phyloP scores from a whole-genome alignment of 352 stramenopile species.

The Globisporangium echinulatum region DNA sequence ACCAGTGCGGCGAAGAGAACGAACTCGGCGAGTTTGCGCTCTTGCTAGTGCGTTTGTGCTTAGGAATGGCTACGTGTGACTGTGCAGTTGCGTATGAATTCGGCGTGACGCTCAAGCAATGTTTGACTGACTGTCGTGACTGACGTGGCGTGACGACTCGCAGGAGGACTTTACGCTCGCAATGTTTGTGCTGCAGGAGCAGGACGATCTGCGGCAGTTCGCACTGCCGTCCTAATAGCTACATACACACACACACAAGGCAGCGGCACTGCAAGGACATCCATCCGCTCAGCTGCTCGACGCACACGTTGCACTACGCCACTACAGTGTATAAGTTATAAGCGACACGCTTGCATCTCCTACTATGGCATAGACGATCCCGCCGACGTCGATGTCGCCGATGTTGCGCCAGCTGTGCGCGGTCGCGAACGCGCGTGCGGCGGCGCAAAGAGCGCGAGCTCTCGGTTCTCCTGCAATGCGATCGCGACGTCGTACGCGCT shows the following conservation, averaged over 20 bases:
- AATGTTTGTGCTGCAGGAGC: conserved; percentile 57
- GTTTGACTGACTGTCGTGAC: no score
- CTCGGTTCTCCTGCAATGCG: conserved; percentile 55
- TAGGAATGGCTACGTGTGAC: no score
- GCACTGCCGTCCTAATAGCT: conserved; percentile 6
- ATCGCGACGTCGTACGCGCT: conserved; percentile 71
- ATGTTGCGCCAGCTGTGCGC: not conserved
- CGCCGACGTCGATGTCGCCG: not conserved
- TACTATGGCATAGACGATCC: not conserved
- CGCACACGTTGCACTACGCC: no score
- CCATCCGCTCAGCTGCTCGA: no score
- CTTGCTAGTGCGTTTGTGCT: conserved; percentile 26
- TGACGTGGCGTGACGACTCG: conserved; percentile 1
- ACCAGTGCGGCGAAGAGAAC: conserved; percentile 76
- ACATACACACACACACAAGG: not conserved
- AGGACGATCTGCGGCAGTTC: conserved; percentile 33
- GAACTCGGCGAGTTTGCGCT: conserved; percentile 70
- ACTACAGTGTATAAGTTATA: conserved; percentile 5
- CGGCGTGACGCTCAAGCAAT: no score
- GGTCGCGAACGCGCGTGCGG: conserved; percentile 7
- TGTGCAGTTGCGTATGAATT: no score
- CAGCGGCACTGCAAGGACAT: not conserved
- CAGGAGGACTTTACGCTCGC: conserved; percentile 64
- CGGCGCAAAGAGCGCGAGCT: conserved; percentile 47
- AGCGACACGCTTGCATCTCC: not conserved